Percentiles rank a stretch among this genome's conserved stretches.
Evolutionary conservation across 2,329 filamentous ascomycete species (phyloP).

Genomic region (Pseudogymnoascus sp.): DNA sequence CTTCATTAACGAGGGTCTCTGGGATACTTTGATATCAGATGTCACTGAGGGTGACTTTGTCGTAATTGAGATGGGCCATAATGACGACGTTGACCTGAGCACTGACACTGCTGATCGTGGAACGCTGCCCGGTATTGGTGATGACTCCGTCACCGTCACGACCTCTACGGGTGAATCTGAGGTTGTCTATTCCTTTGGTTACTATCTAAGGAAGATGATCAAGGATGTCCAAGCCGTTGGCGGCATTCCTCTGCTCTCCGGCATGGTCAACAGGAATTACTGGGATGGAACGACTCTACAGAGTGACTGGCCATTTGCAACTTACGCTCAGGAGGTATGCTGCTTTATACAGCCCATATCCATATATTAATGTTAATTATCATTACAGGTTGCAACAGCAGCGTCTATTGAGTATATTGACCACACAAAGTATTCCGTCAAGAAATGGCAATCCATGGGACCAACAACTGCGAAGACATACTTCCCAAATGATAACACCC

Average conservation of each 20-base stretch:
- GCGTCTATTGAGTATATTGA: slow-evolving; percentile 21
- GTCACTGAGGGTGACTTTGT: slow-evolving; percentile 20
- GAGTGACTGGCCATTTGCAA: slow-evolving; percentile 21
- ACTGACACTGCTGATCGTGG: slow-evolving; percentile 19
- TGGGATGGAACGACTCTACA: slow-evolving; percentile 16
- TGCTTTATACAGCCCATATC: neutral
- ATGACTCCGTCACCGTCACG: slow-evolving; percentile 19
- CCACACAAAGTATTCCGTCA: slow-evolving; percentile 24
- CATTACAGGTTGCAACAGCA: slow-evolving; percentile 14
- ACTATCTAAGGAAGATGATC: slow-evolving; percentile 26
- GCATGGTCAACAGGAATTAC: slow-evolving; percentile 23
- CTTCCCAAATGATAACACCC: slow-evolving; percentile 26
- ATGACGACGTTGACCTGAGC: slow-evolving; percentile 21
- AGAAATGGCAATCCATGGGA: slow-evolving; percentile 20
- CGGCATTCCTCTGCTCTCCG: slow-evolving; percentile 21
- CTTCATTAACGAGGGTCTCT: neutral
- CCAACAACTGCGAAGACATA: slow-evolving; percentile 19
- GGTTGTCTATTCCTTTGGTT: slow-evolving; percentile 24
- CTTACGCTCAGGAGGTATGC: no score
- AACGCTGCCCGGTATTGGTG: slow-evolving; percentile 20
- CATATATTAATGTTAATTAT: neutral
- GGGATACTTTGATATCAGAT: slow-evolving; percentile 12
- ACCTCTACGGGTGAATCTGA: slow-evolving; percentile 16
- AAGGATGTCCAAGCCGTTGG: slow-evolving; percentile 19
- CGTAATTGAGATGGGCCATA: slow-evolving; percentile 25